Evolutionary conservation across 148 eudicot species (phyloP).

Genomic region (Fagopyrum esculentum): DNA sequence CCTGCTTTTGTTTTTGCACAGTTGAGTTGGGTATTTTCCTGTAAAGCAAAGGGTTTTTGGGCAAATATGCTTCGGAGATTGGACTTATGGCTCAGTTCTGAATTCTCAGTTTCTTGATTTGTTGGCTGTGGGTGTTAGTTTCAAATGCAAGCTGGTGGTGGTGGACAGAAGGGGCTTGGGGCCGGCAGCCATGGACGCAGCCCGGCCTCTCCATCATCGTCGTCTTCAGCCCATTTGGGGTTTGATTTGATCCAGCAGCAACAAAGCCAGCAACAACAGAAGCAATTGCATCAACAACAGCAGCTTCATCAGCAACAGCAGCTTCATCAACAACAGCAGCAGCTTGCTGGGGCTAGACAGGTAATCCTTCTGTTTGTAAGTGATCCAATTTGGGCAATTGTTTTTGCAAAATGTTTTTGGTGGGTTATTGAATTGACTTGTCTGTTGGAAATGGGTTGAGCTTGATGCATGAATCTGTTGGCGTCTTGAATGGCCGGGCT

Average conservation of each 20-base stretch:
- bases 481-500: background rate
- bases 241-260: slow-evolving; percentile 62
- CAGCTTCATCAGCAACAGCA: slow-evolving; percentile 13
- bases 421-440: background rate
- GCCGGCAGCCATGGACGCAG: slow-evolving; percentile 63
- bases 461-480: background rate
- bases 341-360: slow-evolving; percentile 27
- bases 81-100: background rate
- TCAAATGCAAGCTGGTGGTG: slow-evolving; percentile 85
- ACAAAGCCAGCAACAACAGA: slow-evolving; percentile 26
- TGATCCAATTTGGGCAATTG: background rate
- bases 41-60: slow-evolving; percentile 9
- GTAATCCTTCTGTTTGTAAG: slow-evolving; percentile 20
- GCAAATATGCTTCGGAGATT: background rate
- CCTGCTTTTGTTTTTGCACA: background rate
- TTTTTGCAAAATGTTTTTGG: background rate
- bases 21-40: background rate
- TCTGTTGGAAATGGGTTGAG: background rate
- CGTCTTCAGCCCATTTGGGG: slow-evolving; percentile 67
- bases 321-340: slow-evolving; percentile 6
- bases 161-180: slow-evolving; percentile 49
- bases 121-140: slow-evolving; percentile 4
- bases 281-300: slow-evolving; percentile 34
- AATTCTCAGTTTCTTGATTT: background rate
- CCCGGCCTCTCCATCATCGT: slow-evolving; percentile 73